Base-by-base conservation (phyloP, 148 eudicot genomes). In the Cornus florida region DNA sequence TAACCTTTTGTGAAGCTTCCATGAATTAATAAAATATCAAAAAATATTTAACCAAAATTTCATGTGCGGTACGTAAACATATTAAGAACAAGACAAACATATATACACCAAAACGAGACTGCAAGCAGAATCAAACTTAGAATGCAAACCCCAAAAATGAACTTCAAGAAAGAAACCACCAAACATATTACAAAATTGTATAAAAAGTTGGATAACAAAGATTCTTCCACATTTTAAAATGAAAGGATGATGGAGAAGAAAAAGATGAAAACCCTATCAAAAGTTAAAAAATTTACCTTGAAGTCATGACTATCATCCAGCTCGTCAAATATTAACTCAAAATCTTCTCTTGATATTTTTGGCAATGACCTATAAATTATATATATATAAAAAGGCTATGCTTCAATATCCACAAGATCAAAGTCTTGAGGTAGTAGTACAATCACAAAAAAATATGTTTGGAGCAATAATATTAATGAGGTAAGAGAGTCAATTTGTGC, bases 251-350 rank as follows among this genome's bases (percentile, higher is more conserved):
- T 60, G 31, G 14, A 32, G 24, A 28, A 20, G 32, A 60, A 24
- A 64, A 19, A 43, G 48, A 43, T 43, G 48, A 43, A 6, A 43
- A 8, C 6, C 48, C 24, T 46, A 73, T 11, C 17, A 57, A 65
- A 17, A 20, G 69, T 17, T 20, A 31, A 13, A 53, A 65, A 75
- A 59, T 35, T 3, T 84, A 95, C 98, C 97, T 86, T 87, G 84
- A 92, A 86, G 84, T 97, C 99, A 65, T 75, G 84, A 82, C 88
- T 87, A 77, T 97, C 99, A 86, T 97, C 99, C 86, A 97, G 79
- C 86, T 88, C 99, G 12, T 87, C 77, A 82, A 97, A 97, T 76
- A 97, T 97, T 70, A 85, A 83, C 73, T 82, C 99, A 85, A 91
- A 97, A 85, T 97, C 98, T 70, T 92, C 95, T 64, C 80, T 75